These are phyloP conservation scores for Nectriaceae sp. DNA, from an alignment of 2,329 filamentous ascomycete genomes.

Conservation along the genomic window DNA sequence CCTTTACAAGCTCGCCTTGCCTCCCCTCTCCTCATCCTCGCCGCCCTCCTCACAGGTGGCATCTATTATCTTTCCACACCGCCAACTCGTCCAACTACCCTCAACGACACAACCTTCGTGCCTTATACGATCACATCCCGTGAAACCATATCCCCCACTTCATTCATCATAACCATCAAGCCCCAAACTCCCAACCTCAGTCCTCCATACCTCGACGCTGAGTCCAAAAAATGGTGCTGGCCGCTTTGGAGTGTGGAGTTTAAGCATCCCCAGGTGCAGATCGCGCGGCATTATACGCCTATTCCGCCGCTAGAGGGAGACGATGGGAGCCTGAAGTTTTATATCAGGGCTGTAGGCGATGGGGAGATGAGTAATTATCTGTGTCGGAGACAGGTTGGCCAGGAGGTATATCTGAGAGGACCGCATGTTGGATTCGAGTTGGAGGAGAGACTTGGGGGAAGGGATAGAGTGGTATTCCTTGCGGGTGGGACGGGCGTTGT, in stretches of 20 bases:
- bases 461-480: constrained; percentile 69
- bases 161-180: constrained; percentile 67
- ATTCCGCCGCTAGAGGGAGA: constrained; percentile 58
- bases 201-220: constrained; percentile 29
- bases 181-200: constrained; percentile 37
- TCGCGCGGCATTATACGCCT: constrained; percentile 88
- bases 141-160: constrained; percentile 65
- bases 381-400: constrained; percentile 61
- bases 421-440: constrained; percentile 70
- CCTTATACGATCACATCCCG: constrained; percentile 65
- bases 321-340: constrained; percentile 62
- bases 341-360: constrained; percentile 74
- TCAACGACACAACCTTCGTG: constrained; percentile 64
- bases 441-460: constrained; percentile 30
- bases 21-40: constrained; percentile 23
- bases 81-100: constrained; percentile 28
- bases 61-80: constrained; percentile 30
- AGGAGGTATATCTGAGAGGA: constrained; percentile 74
- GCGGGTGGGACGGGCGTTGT: constrained; percentile 93
- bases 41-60: constrained; percentile 23
- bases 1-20: constrained; percentile 35
- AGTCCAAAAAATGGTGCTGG: constrained; percentile 36
- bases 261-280: constrained; percentile 92
- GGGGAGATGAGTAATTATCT: constrained; percentile 89
- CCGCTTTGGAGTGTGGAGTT: constrained; percentile 88